These are phyloP conservation scores for Aspergillus costaricaensis DNA, from an alignment of 2,329 filamentous ascomycete species.

Conservation along the genomic window DNA sequence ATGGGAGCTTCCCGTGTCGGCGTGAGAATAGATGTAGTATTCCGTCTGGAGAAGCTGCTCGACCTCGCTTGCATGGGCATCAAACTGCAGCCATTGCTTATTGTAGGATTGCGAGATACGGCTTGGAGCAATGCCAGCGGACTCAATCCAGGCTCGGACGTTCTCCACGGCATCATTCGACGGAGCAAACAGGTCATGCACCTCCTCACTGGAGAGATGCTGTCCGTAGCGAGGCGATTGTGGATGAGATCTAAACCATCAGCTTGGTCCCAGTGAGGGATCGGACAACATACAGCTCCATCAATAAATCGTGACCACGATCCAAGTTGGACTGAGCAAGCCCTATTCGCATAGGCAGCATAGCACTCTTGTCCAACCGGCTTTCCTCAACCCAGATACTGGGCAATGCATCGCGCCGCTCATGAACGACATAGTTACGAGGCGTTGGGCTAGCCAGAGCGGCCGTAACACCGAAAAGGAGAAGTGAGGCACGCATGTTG, in stretches of 20 bases:
- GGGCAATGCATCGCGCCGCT: conserved; percentile 33
- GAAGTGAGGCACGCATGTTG: neutral
- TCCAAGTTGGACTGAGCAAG: conserved; percentile 49
- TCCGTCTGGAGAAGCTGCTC: conserved; percentile 57
- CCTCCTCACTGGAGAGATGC: conserved; percentile 46
- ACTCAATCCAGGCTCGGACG: conserved; percentile 57
- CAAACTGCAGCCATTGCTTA: conserved; percentile 57
- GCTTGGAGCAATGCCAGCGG: conserved; percentile 53
- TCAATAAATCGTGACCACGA: conserved; percentile 45
- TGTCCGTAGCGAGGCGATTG: conserved; percentile 45
- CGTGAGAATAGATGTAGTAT: conserved; percentile 55
- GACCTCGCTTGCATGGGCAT: conserved; percentile 55
- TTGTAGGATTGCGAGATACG: conserved; percentile 54
- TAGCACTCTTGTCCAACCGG: conserved; percentile 34
- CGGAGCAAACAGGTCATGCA: conserved; percentile 48
- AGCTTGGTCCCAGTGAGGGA: neutral
- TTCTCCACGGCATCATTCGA: conserved; percentile 50
- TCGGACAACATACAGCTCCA: conserved; percentile 41
- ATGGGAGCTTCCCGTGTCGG: conserved; percentile 31
- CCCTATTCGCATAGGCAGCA: conserved; percentile 50
- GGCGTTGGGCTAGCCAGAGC: conserved; percentile 27
- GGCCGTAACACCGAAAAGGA: conserved; percentile 9
- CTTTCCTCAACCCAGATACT: conserved; percentile 30
- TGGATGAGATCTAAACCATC: conserved; percentile 39
- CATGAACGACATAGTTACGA: conserved; percentile 32